Base-by-base conservation (phyloP, 371 early-diverging fungal genomes). In the Entomophthora muscae region DNA sequence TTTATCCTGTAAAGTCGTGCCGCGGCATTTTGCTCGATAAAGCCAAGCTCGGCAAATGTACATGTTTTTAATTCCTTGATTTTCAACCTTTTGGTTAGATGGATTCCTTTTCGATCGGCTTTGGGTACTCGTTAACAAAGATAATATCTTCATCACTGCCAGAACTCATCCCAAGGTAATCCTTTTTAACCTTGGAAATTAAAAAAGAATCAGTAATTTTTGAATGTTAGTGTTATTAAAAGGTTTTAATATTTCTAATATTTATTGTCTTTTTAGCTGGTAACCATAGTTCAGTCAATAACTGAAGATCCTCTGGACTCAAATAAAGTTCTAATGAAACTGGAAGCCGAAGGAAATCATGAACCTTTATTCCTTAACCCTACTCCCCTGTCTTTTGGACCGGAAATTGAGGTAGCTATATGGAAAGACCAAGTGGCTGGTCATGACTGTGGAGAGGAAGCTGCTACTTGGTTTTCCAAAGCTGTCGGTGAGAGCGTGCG, bases 81-180 rank as follows among this genome's bases (percentile, higher is more conserved):
- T 60, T 28, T n/a, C 31, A 32, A 5, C n/a, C 12, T 17, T 52
- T 28, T 63, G 58, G 65, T 29, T n/a, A n/a, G n/a, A n/a, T 62
- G 69, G 69, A 29, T 57, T 69, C 28, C 53, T 54, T 30, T 69
- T 61, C 32, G 69, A 69, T 66, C 63, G 67, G 54, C 57, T 52
- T 24, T 69, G 63, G 65, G 57, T 67, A 32, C 30, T 69, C 32
- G 55, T 56, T 1, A 56, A 63, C 63, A 28, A 61, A 21, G 32
- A 67, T 52, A 24, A 66, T 29, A 64, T 28, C 1, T 33, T 62
- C 7, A 22, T 66, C 22, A 63, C 67, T 21, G 66, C 63, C 24
- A 51, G 66, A 12, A 53, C 58, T n/a, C 21, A 32, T 28, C 63
- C 67, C 27, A 69, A 69, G 59, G 66, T 65, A 64, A 29, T 51